Conservation (phyloP, 2,329 filamentous ascomycete genomes). For the Mycosphaerelloides madeirae region DNA sequence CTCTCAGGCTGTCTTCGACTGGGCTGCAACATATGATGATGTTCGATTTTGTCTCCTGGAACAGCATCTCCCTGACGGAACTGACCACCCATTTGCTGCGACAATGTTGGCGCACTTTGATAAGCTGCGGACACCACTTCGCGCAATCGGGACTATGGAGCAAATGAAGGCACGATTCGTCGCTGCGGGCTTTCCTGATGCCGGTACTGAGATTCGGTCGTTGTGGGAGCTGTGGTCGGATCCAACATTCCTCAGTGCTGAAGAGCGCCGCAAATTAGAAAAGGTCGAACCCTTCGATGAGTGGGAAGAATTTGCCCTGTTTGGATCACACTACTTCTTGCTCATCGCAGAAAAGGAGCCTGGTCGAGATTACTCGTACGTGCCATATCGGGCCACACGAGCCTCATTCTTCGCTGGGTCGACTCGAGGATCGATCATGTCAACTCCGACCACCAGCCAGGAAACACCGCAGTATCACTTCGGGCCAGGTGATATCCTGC, state of each 20-base stretch:
- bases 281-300: slow-evolving; percentile 82
- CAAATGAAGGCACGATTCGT: slow-evolving; percentile 66
- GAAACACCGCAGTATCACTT: slow-evolving; percentile 24
- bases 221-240: slow-evolving; percentile 82
- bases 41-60: slow-evolving; percentile 83
- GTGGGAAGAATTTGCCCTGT: slow-evolving; percentile 90
- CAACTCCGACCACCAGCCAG: slow-evolving; percentile 17
- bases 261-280: slow-evolving; percentile 61
- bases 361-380: slow-evolving; percentile 23
- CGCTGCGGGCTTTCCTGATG: slow-evolving; percentile 60
- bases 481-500: slow-evolving; percentile 20
- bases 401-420: slow-evolving; percentile 21
- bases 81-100: slow-evolving; percentile 73
- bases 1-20: slow-evolving; percentile 69
- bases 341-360: slow-evolving; percentile 56
- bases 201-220: slow-evolving; percentile 55
- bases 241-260: slow-evolving; percentile 56
- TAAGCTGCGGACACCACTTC: slow-evolving; percentile 73
- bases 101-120: slow-evolving; percentile 83
- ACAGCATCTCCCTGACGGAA: slow-evolving; percentile 75
- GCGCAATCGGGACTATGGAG: slow-evolving; percentile 60
- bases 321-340: slow-evolving; percentile 78
- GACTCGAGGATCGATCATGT: slow-evolving; percentile 14
- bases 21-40: slow-evolving; percentile 67
- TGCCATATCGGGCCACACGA: slow-evolving; percentile 20